phyloP scores from a whole-genome alignment of 768 basidiomycete genomes.

The Kwoniella mangroviensis region DNA sequence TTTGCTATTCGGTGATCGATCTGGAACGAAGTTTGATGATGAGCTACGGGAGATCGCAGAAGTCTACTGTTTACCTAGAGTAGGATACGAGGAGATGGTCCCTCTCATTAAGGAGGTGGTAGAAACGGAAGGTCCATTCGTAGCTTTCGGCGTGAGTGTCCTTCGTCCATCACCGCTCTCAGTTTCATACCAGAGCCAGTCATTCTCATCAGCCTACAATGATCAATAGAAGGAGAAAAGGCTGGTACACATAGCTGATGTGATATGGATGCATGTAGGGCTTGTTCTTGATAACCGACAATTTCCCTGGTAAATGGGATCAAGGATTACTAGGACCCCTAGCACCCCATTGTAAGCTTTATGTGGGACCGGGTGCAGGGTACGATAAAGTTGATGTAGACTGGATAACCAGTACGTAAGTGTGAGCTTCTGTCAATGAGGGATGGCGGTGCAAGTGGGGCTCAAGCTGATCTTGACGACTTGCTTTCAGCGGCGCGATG shows the following conservation, averaged over 20 bases:
- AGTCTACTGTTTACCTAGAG: slow-evolving; percentile 27
- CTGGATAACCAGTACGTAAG: slow-evolving; percentile 50
- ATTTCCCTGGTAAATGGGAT: slow-evolving; percentile 29
- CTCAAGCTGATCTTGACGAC: neutral
- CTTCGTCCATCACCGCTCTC: neutral
- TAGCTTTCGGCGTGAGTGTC: slow-evolving; percentile 33
- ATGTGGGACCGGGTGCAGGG: slow-evolving; percentile 47
- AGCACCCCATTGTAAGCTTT: slow-evolving; percentile 32
- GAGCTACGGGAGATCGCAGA: slow-evolving; percentile 30
- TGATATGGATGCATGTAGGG: slow-evolving; percentile 8
- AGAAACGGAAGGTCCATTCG: slow-evolving; percentile 33
- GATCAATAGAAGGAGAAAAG: neutral
- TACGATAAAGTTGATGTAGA: slow-evolving; percentile 57
- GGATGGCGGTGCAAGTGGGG: slow-evolving; percentile 6
- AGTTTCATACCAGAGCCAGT: neutral
- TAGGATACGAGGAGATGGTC: slow-evolving; percentile 18
- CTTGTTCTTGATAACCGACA: slow-evolving; percentile 16
- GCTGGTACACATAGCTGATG: neutral
- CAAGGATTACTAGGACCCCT: slow-evolving; percentile 27
- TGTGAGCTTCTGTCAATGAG: neutral
- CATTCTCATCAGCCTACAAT: neutral
- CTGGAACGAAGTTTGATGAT: slow-evolving; percentile 20
- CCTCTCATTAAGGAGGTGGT: slow-evolving; percentile 24
- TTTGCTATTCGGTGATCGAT: slow-evolving; percentile 22
- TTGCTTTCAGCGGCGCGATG: slow-evolving; percentile 24